phyloP scores from a whole-genome alignment of 352 stramenopile species.

The Globisporangium ultimum region DNA sequence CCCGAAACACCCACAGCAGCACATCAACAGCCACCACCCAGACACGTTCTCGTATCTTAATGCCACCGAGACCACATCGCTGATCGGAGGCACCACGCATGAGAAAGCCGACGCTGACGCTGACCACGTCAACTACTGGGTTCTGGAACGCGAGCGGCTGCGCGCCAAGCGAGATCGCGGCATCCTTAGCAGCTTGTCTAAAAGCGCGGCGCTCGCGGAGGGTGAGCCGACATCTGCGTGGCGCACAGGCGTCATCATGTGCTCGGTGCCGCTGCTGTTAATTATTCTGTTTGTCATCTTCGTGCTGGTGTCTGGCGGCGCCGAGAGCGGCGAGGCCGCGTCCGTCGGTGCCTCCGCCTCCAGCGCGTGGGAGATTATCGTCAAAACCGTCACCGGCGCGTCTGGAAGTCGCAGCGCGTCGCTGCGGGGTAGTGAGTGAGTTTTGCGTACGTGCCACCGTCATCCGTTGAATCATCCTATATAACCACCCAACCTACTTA shows the following conservation, averaged over 20 bases:
- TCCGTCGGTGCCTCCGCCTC: not conserved
- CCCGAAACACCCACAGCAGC: constrained; percentile 4
- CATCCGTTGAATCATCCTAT: constrained; percentile 8
- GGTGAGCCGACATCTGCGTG: constrained; percentile 41
- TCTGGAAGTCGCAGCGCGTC: constrained; percentile 6
- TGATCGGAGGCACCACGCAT: constrained; percentile 23
- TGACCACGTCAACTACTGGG: constrained; percentile 73
- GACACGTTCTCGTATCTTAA: constrained; percentile 8
- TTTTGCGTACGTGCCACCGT: not conserved
- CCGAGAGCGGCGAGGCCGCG: constrained; percentile 10
- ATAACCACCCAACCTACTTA: constrained; percentile 7
- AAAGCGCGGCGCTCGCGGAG: constrained; percentile 1
- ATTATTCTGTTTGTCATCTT: constrained; percentile 57
- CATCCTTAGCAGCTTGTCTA: constrained; percentile 9
- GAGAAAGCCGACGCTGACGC: too few relatives aligned
- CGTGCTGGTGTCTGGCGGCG: constrained; percentile 37
- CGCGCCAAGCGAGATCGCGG: constrained; percentile 18
- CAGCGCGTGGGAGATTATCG: constrained; percentile 14
- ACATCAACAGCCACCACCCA: not conserved
- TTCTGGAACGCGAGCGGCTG: constrained; percentile 64
- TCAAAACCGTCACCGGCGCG: constrained; percentile 11
- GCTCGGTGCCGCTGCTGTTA: constrained; percentile 58
- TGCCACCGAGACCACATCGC: constrained; percentile 18
- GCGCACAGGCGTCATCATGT: constrained; percentile 64
- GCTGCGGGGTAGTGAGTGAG: constrained; percentile 12